phyloP scores from a whole-genome alignment of 768 basidiomycete species.

The Sistotremastrum suecicum region DNA sequence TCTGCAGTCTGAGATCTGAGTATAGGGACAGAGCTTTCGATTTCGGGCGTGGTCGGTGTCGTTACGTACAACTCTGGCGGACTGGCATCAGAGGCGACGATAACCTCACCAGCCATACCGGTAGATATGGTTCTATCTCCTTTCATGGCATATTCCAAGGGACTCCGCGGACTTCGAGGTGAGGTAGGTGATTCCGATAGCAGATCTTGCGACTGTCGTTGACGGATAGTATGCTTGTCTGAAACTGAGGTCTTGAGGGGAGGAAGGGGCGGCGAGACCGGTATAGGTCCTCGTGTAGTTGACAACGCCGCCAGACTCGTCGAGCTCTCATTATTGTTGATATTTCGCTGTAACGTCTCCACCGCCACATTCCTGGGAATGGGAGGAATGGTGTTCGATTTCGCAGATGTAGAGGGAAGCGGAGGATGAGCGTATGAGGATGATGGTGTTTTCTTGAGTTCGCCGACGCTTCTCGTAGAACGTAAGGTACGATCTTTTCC shows the following conservation, averaged over 20 bases:
- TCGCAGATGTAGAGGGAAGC: conserved; percentile 18
- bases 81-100: not conserved
- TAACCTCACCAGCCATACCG: no score
- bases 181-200: conserved; percentile 3
- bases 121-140: conserved; percentile 4
- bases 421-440: conserved; percentile 10
- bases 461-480: conserved; percentile 53
- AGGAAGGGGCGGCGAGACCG: conserved; percentile 5
- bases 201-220: conserved; percentile 14
- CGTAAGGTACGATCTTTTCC: conserved; percentile 35
- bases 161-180: conserved; percentile 13
- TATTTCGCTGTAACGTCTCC: conserved; percentile 12
- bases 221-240: conserved; percentile 9
- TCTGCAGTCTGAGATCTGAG: not conserved
- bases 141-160: conserved; percentile 2
- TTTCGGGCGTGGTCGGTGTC: not conserved
- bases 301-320: conserved; percentile 14
- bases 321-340: conserved; percentile 16
- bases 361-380: conserved; percentile 26
- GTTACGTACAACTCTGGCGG: not conserved
- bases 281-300: not conserved
- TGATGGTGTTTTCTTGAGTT: conserved; percentile 21
- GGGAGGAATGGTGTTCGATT: conserved; percentile 20
- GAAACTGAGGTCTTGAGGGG: conserved; percentile 4
- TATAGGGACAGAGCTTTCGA: not conserved